Conservation (phyloP, 305 asterid genomes). For the Fraxinus xanthoxyloides region DNA sequence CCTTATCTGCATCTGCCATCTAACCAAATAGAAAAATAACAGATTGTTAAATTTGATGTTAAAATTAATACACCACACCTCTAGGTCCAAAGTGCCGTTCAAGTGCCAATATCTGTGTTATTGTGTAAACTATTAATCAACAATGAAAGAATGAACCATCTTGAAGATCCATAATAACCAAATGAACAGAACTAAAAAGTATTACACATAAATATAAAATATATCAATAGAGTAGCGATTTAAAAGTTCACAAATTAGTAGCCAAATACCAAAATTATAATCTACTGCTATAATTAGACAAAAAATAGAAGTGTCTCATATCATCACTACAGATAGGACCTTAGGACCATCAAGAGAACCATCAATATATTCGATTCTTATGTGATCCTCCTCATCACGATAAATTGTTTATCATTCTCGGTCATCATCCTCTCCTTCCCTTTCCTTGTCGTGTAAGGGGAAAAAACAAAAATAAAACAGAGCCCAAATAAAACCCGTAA, state of each 20-base stretch:
- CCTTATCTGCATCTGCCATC: conserved; percentile 55
- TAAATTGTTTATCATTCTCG: background rate
- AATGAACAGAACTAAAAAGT: background rate
- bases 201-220: background rate
- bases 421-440: background rate
- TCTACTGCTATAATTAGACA: background rate
- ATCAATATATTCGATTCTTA: background rate
- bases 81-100: background rate
- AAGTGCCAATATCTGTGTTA: background rate
- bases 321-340: background rate
- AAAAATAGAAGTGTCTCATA: background rate
- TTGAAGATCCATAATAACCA: background rate
- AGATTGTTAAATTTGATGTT: background rate
- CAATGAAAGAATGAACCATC: background rate
- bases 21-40: conserved; percentile 5
- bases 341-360: background rate
- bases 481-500: background rate
- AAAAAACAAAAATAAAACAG: background rate
- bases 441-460: background rate
- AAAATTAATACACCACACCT: background rate
- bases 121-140: background rate
- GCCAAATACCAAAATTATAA: background rate
- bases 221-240: background rate
- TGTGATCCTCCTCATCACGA: background rate
- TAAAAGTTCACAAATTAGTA: background rate